phyloP scores from a whole-genome alignment of 2,329 filamentous ascomycete species.

The Trichoderma cornu-damae region DNA sequence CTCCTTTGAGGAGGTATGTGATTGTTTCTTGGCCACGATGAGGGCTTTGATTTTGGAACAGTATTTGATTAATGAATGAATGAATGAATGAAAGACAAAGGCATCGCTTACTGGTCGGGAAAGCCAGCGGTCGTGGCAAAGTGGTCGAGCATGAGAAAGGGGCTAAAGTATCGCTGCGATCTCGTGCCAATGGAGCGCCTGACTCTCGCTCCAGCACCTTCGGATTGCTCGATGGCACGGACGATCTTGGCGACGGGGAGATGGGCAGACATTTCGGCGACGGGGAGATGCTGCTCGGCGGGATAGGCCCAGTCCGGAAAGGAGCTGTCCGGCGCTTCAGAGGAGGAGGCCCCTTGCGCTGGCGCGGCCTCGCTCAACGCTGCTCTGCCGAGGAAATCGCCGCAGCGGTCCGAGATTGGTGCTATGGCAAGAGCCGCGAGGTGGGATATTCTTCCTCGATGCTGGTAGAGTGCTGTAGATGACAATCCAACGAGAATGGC shows the following conservation, averaged over 20 bases:
- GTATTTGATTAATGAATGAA: too few species aligned
- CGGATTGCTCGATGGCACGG: constrained; percentile 76
- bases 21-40: constrained; percentile 79
- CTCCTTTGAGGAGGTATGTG: constrained; percentile 82
- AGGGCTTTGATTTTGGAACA: constrained; percentile 33
- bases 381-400: not conserved
- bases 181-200: constrained; percentile 82
- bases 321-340: constrained; percentile 6
- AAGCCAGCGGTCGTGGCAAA: constrained; percentile 80
- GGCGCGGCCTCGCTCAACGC: not conserved
- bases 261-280: constrained; percentile 57
- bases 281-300: constrained; percentile 22
- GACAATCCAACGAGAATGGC: constrained; percentile 29
- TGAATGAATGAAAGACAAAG: not conserved
- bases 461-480: constrained; percentile 28
- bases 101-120: constrained; percentile 63
- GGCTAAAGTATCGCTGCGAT: constrained; percentile 77
- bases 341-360: not conserved
- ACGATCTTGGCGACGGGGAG: constrained; percentile 79
- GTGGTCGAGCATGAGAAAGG: constrained; percentile 95
- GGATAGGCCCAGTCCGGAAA: not conserved
- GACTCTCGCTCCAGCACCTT: constrained; percentile 83
- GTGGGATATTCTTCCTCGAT: constrained; percentile 12
- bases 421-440: not conserved
- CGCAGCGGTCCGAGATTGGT: not conserved